Evolutionary conservation across 2,329 filamentous ascomycete species (phyloP), one percentile per base, ranked within the genome.

Genomic region (Chaetomiaceae sp.): DNA sequence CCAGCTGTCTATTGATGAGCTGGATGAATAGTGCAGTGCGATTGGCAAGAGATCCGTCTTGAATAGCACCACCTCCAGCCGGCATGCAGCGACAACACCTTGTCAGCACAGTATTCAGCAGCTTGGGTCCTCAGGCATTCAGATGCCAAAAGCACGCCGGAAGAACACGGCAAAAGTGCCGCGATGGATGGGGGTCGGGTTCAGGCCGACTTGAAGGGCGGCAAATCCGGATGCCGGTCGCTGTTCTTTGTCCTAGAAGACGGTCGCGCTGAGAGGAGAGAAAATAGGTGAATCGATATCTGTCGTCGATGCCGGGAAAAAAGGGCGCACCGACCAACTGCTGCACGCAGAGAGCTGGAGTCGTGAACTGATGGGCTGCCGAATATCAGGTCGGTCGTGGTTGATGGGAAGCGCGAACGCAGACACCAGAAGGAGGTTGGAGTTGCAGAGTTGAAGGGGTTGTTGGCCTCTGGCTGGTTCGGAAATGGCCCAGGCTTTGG

Each of bases 41-140:
- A 50, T 42, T 29, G 48, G 45, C 38, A n/a, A n/a, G n/a, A n/a
- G n/a, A n/a, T 49, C 53, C 56, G 47, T 53, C 57, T 50, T 52
- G 50, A 55, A 58, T 53, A 56, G 55, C 55, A 56, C 53, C 56
- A 55, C 44, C 44, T 49, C 55, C 51, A 55, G n/a, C n/a, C 51
- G 46, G 54, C 55, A 54, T 59, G 51, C 49, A 49, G 52, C 49
- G 50, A 44, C 53, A 37, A 52, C 47, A 52, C 51, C 49, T 48
- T 45, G 48, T 50, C 44, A 52, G 55, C 42, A 39, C 45, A 39
- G 37, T 32, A 34, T 40, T 24, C 39, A 38, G 22, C 41, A 42
- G 40, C 42, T 45, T 41, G 30, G 30, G 42, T 42, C 45, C 40
- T 38, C 18, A 45, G 10, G 37, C n/a, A n/a, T n/a, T n/a, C 29